A percentile compares a stretch with the other conserved stretches of the same genome.
Conservation (phyloP, 768 basidiomycete genomes). For the Suillus spraguei region DNA sequence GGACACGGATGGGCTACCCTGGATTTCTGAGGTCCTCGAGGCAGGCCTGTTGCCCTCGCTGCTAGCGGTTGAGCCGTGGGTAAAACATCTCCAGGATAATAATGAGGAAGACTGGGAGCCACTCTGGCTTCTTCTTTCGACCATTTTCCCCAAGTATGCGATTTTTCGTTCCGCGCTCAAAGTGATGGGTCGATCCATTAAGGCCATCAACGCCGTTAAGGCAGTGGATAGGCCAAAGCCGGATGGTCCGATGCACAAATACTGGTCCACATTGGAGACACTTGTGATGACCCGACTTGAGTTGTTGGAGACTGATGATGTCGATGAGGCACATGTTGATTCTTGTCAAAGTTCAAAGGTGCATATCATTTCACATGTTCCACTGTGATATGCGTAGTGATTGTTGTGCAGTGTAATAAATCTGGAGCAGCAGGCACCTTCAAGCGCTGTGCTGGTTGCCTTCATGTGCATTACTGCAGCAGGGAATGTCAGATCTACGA, state of each 20-base stretch:
- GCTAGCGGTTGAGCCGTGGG: slow-evolving; percentile 30
- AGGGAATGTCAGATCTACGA: slow-evolving; percentile 34
- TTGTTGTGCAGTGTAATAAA: slow-evolving; percentile 26
- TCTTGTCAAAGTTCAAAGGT: slow-evolving; percentile 32
- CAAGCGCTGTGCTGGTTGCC: slow-evolving; percentile 30
- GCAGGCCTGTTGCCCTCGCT: slow-evolving; percentile 27
- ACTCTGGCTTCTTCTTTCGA: slow-evolving; percentile 23
- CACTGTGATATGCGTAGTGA: not conserved
- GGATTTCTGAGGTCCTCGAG: slow-evolving; percentile 28
- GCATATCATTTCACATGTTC: not conserved
- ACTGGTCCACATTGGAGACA: slow-evolving; percentile 26
- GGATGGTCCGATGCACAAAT: slow-evolving; percentile 19
- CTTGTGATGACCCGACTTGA: slow-evolving; percentile 19
- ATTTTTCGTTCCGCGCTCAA: slow-evolving; percentile 25
- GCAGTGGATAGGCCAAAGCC: slow-evolving; percentile 19
- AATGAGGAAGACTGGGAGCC: slow-evolving; percentile 33
- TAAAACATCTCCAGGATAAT: slow-evolving; percentile 21
- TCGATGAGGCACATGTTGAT: slow-evolving; percentile 19
- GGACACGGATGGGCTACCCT: slow-evolving; percentile 26
- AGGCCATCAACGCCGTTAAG: slow-evolving; percentile 17
- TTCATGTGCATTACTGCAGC: slow-evolving; percentile 33
- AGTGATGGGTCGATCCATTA: slow-evolving; percentile 18
- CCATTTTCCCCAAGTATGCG: slow-evolving; percentile 31
- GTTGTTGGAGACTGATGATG: slow-evolving; percentile 13
- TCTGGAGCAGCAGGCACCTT: slow-evolving; percentile 28